Conservation (phyloP, 2,329 filamentous ascomycete species). For the Fonsecaea multimorphosa region DNA sequence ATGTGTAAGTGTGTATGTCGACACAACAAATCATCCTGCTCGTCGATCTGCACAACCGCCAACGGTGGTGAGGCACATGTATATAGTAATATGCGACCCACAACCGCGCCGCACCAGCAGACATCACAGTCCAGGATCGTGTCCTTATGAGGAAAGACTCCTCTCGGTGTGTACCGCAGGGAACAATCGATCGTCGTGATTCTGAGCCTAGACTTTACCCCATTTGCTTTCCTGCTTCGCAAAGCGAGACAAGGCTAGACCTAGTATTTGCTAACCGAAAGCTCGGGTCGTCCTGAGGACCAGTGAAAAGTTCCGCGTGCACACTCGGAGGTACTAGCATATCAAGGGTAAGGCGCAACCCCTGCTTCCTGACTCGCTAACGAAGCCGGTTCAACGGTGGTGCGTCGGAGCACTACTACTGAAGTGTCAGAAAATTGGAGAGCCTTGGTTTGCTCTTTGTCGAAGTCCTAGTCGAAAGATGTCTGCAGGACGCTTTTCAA, state of each 20-base stretch:
- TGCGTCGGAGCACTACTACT: neutral
- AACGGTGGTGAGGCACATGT: slow-evolving; percentile 4
- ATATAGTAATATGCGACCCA: neutral
- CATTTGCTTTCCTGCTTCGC: neutral
- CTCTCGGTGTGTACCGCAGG: neutral
- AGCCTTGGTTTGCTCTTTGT: neutral
- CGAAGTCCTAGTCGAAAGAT: neutral
- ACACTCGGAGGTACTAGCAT: neutral
- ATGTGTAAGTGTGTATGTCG: no score
- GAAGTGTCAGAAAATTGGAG: neutral
- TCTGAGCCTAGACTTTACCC: neutral
- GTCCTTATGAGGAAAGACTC: neutral
- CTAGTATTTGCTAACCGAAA: neutral
- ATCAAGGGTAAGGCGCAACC: neutral
- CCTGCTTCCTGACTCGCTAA: neutral
- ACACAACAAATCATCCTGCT: no score
- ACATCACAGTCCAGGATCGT: neutral
- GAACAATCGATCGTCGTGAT: neutral
- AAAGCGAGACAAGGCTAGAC: neutral
- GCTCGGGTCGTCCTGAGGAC: neutral
- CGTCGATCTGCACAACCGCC: neutral
- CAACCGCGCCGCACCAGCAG: neutral
- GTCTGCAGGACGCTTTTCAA: neutral
- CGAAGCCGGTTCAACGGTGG: neutral
- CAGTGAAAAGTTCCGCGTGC: neutral